phyloP scores from a whole-genome alignment of 2,329 filamentous ascomycete species.

The Drechmeria coniospora region DNA sequence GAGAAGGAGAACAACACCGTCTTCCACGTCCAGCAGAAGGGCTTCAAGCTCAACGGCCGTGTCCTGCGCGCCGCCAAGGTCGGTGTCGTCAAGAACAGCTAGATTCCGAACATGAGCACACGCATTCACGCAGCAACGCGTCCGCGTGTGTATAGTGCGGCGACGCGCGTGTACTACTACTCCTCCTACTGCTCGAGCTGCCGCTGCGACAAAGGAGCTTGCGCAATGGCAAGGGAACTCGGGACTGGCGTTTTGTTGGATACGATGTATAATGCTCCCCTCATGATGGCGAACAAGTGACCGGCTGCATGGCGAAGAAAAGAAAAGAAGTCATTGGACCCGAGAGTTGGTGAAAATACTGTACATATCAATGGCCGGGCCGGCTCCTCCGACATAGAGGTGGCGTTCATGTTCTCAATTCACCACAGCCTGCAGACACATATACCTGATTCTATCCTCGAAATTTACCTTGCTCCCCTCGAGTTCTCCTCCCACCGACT shows the following conservation, averaged over 20 bases:
- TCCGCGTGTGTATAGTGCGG: too few relatives aligned
- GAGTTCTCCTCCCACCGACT: too few relatives aligned
- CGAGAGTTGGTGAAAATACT: slow-evolving; percentile 5
- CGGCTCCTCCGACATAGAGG: slow-evolving; percentile 3
- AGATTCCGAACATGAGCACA: slow-evolving; percentile 8
- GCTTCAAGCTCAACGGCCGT: slow-evolving; percentile 84
- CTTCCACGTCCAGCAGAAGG: slow-evolving; percentile 89
- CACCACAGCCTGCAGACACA: too few relatives aligned
- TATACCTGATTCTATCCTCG: too few relatives aligned
- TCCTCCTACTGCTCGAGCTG: slow-evolving; percentile 9
- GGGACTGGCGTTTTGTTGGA: slow-evolving; percentile 18
- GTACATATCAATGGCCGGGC: slow-evolving; percentile 5
- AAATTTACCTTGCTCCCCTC: too few relatives aligned
- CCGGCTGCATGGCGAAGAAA: slow-evolving; percentile 14
- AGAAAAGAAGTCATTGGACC: slow-evolving; percentile 4
- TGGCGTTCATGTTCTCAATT: too few relatives aligned
- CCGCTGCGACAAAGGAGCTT: too few relatives aligned
- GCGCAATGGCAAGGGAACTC: slow-evolving; percentile 6
- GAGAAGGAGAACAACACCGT: slow-evolving; percentile 84
- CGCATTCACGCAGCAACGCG: too few relatives aligned
- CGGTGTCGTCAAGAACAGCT: slow-evolving; percentile 77
- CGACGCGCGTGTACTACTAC: slow-evolving; percentile 2
- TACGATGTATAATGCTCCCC: slow-evolving; percentile 29
- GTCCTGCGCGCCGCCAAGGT: slow-evolving; percentile 88
- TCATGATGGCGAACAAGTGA: slow-evolving; percentile 22